Evolutionary conservation across 1,139 yeast genomes (phyloP).

Genomic region (Candida sp.): DNA sequence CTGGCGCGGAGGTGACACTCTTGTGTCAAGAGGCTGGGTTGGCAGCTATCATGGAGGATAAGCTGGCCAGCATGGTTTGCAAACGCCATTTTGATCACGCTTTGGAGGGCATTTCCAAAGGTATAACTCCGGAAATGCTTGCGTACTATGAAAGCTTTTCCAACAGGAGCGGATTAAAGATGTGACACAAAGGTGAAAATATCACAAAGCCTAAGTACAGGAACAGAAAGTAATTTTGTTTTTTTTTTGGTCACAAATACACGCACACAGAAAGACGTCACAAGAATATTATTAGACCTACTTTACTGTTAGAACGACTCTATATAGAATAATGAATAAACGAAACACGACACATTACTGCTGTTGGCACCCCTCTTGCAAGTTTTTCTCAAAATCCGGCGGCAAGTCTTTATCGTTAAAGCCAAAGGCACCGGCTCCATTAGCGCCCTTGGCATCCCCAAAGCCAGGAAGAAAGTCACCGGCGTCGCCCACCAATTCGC

Average conservation of each 20-base stretch:
- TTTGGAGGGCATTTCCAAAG: constrained; percentile 64
- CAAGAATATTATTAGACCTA: neutral
- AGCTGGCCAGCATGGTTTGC: constrained; percentile 55
- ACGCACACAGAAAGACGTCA: neutral
- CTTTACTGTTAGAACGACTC: neutral
- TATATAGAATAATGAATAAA: neutral
- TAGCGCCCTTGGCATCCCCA: constrained; percentile 23
- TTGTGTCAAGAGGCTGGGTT: constrained; percentile 96
- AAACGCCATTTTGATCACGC: constrained; percentile 77
- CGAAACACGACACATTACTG: constrained; percentile 15
- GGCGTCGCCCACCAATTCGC: constrained; percentile 73
- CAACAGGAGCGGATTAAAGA: constrained; percentile 37
- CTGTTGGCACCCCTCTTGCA: constrained; percentile 40
- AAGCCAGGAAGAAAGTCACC: constrained; percentile 47
- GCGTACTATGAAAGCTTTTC: constrained; percentile 75
- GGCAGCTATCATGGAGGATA: constrained; percentile 84
- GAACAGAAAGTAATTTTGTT: neutral
- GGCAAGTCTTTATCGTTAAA: constrained; percentile 51
- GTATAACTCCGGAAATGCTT: constrained; percentile 86
- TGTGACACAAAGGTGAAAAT: constrained; percentile 17
- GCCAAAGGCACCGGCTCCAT: constrained; percentile 30
- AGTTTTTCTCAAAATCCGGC: constrained; percentile 51
- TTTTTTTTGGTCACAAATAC: neutral
- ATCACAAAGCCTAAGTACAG: neutral
- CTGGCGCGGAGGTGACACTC: constrained; percentile 95